Evolutionary conservation across 345 rosid genomes (phyloP).

Genomic region (Triadica sebifera): DNA sequence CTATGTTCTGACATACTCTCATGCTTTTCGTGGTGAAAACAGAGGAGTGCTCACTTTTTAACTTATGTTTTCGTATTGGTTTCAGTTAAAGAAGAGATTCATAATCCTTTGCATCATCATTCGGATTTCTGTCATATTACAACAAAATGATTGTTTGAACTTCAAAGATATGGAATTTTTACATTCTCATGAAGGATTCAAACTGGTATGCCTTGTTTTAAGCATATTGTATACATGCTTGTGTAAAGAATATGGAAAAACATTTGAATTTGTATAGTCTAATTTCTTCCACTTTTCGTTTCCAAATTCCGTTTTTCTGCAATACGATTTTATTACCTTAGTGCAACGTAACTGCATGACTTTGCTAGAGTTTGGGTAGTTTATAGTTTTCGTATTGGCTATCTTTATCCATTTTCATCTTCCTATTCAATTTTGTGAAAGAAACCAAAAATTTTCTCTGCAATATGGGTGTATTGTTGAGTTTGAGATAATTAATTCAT

Average conservation of each 20-base stretch:
- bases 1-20: not conserved
- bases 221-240: not conserved
- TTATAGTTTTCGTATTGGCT: not conserved
- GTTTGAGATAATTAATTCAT: too few species aligned
- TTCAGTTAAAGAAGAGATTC: slow-evolving; percentile 49
- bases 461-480: not conserved
- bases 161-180: slow-evolving; percentile 36
- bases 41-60: not conserved
- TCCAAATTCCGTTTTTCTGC: not conserved
- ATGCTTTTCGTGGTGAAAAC: not conserved
- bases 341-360: not conserved
- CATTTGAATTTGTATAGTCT: not conserved
- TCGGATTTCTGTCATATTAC: slow-evolving; percentile 51
- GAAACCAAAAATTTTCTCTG: not conserved
- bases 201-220: slow-evolving; percentile 39
- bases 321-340: not conserved
- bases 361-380: not conserved
- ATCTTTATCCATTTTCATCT: not conserved
- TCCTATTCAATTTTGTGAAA: too few species aligned
- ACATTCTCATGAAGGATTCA: slow-evolving; percentile 41
- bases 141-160: slow-evolving; percentile 37
- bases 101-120: slow-evolving; percentile 44
- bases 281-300: not conserved
- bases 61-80: slow-evolving; percentile 7
- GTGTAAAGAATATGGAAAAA: not conserved